Conservation (phyloP, 805 yeast species). For the Metschnikowia aberdeeniae region DNA sequence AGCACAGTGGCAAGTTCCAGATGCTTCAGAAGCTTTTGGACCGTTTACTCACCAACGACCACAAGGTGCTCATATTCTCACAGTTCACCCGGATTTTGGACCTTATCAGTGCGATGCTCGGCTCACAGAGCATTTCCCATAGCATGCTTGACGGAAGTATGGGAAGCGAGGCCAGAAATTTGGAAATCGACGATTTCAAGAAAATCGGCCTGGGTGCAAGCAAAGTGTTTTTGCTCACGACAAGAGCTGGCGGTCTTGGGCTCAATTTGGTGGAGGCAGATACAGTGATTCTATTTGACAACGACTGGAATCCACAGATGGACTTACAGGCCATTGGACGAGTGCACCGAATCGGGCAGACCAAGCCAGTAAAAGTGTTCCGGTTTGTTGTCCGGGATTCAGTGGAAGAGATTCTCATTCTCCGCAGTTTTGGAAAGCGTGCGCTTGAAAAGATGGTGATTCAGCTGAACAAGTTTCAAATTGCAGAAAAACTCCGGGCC, state of each 20-base stretch:
- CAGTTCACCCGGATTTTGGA: constrained; percentile 87
- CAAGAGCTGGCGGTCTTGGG: constrained; percentile 95
- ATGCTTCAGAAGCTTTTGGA: constrained; percentile 61
- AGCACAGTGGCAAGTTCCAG: constrained; percentile 69
- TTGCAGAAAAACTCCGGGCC: constrained; percentile 27
- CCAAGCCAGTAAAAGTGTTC: constrained; percentile 74
- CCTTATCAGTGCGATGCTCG: constrained; percentile 71
- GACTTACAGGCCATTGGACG: constrained; percentile 96
- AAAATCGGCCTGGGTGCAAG: constrained; percentile 18
- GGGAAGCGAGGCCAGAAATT: constrained; percentile 60
- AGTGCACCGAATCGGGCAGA: constrained; percentile 91
- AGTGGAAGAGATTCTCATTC: constrained; percentile 76
- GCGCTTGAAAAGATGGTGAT: constrained; percentile 68
- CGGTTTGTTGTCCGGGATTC: constrained; percentile 75
- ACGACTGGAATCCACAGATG: constrained; percentile 97
- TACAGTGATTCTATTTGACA: constrained; percentile 83
- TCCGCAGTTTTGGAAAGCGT: constrained; percentile 76
- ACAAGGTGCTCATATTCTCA: constrained; percentile 76
- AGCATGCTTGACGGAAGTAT: constrained; percentile 78
- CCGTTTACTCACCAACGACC: constrained; percentile 45
- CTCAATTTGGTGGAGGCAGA: constrained; percentile 84
- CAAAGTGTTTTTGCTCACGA: constrained; percentile 68
- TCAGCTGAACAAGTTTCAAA: constrained; percentile 34
- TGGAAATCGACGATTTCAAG: constrained; percentile 53
- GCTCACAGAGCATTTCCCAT: constrained; percentile 38